These are phyloP conservation scores for Wickerhamomyces chambardii DNA, from an alignment of 805 yeast species.

Conservation along the genomic window DNA sequence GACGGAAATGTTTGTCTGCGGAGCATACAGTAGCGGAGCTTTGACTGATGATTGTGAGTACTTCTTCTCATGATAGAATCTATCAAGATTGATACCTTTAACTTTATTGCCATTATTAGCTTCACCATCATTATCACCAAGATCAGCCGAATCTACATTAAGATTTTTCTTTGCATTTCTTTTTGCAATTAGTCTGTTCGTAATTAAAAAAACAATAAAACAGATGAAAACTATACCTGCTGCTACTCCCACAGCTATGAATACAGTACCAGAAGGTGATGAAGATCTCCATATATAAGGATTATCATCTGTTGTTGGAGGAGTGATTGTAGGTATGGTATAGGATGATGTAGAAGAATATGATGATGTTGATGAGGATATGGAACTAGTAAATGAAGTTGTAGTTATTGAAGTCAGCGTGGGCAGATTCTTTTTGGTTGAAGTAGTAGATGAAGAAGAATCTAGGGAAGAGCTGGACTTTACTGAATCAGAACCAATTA, in stretches of 20 bases:
- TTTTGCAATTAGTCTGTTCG: constrained; percentile 38
- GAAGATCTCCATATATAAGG: constrained; percentile 49
- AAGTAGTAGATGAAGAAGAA: not conserved
- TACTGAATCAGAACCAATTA: too few relatives aligned
- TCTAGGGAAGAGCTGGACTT: too few relatives aligned
- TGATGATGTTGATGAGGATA: not conserved
- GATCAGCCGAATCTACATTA: constrained; percentile 9
- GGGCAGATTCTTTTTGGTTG: constrained; percentile 4
- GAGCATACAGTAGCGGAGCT: constrained; percentile 9
- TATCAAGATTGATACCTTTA: constrained; percentile 10
- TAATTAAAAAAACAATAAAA: constrained; percentile 42
- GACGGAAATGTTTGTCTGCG: not conserved
- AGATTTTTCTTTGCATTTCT: constrained; percentile 40
- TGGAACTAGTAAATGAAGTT: constrained; percentile 1
- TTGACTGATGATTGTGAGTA: constrained; percentile 4
- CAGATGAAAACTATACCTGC: constrained; percentile 49
- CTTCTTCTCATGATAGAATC: constrained; percentile 6
- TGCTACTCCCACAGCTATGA: constrained; percentile 70
- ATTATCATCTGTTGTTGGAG: constrained; percentile 51
- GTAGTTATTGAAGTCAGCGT: constrained; percentile 6
- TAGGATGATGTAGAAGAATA: constrained; percentile 11
- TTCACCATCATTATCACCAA: constrained; percentile 5
- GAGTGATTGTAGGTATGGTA: constrained; percentile 25
- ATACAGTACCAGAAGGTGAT: constrained; percentile 70
- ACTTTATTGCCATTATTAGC: not conserved